phyloP scores from a whole-genome alignment of 1,139 yeast genomes.

The Debaryomycetaceae sp. region DNA sequence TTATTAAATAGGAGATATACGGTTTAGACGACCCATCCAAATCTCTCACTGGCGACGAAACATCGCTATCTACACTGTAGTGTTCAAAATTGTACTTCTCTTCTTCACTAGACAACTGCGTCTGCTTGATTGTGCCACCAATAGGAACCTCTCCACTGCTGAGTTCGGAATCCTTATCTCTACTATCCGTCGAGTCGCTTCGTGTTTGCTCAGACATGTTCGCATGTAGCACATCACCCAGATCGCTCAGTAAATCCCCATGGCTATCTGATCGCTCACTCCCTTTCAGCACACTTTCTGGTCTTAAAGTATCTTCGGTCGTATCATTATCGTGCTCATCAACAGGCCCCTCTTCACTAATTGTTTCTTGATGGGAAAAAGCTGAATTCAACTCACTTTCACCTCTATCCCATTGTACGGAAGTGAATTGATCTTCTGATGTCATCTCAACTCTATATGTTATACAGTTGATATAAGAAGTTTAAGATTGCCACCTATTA shows the following conservation, averaged over 20 bases:
- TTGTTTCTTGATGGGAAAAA: conserved; percentile 7
- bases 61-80: conserved; percentile 40
- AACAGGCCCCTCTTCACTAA: conserved; percentile 9
- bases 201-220: neutral
- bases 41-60: conserved; percentile 75
- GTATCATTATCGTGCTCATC: conserved; percentile 6
- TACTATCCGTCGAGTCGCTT: neutral
- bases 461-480: neutral
- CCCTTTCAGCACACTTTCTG: conserved; percentile 2
- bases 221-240: neutral
- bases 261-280: neutral
- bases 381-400: conserved; percentile 21
- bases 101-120: neutral
- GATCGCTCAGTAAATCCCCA: neutral
- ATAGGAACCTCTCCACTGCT: neutral
- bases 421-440: conserved; percentile 52
- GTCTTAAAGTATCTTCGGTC: conserved; percentile 2
- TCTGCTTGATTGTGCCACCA: neutral
- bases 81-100: conserved; percentile 13
- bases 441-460: conserved; percentile 15
- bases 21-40: conserved; percentile 73
- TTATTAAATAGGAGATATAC: conserved; percentile 74
- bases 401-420: conserved; percentile 57
- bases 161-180: neutral
- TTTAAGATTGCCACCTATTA: conserved; percentile 7